These are phyloP conservation scores for Podaxis carcinomalis DNA, from an alignment of 768 basidiomycete genomes.

Conservation along the genomic window DNA sequence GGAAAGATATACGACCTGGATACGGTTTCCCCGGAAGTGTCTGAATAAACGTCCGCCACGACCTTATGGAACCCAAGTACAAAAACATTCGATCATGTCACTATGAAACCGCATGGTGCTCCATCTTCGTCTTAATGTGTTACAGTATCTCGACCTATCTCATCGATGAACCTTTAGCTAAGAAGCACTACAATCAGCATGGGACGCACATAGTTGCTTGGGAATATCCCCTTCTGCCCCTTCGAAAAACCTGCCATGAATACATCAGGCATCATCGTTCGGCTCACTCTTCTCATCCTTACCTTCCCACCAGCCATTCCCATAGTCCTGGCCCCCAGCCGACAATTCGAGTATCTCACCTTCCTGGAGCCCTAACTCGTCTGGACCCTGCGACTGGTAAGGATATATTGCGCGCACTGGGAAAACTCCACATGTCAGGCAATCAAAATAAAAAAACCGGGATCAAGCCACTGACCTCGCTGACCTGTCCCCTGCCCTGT, in stretches of 20 bases:
- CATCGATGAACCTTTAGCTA: neutral
- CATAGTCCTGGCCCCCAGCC: constrained; percentile 63
- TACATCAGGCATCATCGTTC: constrained; percentile 11
- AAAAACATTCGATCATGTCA: neutral
- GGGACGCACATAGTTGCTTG: constrained; percentile 78
- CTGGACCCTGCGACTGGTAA: constrained; percentile 68
- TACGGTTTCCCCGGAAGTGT: neutral
- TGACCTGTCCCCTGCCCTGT: constrained; percentile 33
- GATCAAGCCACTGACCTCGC: constrained; percentile 42
- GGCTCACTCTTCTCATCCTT: constrained; percentile 14
- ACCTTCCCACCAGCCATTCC: constrained; percentile 90
- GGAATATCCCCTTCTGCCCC: constrained; percentile 77
- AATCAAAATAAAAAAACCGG: constrained; percentile 7
- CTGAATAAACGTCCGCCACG: neutral
- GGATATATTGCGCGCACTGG: constrained; percentile 80
- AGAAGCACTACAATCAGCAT: constrained; percentile 3
- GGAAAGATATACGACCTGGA: neutral
- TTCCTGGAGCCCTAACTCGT: constrained; percentile 61
- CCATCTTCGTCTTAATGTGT: neutral
- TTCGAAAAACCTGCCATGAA: constrained; percentile 45
- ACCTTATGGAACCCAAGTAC: neutral
- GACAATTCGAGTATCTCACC: constrained; percentile 64
- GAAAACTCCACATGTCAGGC: constrained; percentile 4
- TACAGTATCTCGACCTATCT: constrained; percentile 10
- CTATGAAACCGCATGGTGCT: neutral